Conservation (phyloP, 306 rosid species). For the Fagus sylvatica region DNA sequence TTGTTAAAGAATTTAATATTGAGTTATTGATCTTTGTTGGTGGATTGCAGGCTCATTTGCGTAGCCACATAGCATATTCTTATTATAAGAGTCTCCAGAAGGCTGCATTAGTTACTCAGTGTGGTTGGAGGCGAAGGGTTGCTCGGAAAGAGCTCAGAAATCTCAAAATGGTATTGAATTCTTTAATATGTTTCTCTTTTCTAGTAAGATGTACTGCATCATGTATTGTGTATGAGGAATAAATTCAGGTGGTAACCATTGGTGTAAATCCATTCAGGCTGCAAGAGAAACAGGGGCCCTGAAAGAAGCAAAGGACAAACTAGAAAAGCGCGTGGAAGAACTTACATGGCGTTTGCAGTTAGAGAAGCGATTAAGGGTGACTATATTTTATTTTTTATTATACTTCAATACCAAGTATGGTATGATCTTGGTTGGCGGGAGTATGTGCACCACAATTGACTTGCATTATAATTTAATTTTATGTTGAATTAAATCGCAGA, state of each 20-base stretch:
- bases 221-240: slow-evolving; percentile 16
- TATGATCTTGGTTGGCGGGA: slow-evolving; percentile 21
- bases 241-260: slow-evolving; percentile 25
- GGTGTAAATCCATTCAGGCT: slow-evolving; percentile 61
- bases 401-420: slow-evolving; percentile 18
- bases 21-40: slow-evolving; percentile 9
- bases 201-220: slow-evolving; percentile 20
- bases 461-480: slow-evolving; percentile 4
- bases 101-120: slow-evolving; percentile 81
- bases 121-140: slow-evolving; percentile 94
- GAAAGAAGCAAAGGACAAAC: slow-evolving; percentile 97
- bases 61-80: slow-evolving; percentile 65
- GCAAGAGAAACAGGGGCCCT: slow-evolving; percentile 99
- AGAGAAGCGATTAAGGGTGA: slow-evolving; percentile 95
- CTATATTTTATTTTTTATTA: slow-evolving; percentile 27
- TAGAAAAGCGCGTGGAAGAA: slow-evolving; percentile 99
- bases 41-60: slow-evolving; percentile 69
- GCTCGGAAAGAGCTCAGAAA: slow-evolving; percentile 91
- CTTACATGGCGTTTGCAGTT: slow-evolving; percentile 99
- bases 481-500: slow-evolving; percentile 47
- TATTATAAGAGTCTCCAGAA: slow-evolving; percentile 82
- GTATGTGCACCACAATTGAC: neutral
- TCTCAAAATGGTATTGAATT: slow-evolving; percentile 79
- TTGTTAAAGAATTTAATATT: slow-evolving; percentile 8
- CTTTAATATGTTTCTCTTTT: slow-evolving; percentile 20